Evolutionary conservation across 73 alveolate species (phyloP).

Genomic region (Diophrys appendiculata): DNA sequence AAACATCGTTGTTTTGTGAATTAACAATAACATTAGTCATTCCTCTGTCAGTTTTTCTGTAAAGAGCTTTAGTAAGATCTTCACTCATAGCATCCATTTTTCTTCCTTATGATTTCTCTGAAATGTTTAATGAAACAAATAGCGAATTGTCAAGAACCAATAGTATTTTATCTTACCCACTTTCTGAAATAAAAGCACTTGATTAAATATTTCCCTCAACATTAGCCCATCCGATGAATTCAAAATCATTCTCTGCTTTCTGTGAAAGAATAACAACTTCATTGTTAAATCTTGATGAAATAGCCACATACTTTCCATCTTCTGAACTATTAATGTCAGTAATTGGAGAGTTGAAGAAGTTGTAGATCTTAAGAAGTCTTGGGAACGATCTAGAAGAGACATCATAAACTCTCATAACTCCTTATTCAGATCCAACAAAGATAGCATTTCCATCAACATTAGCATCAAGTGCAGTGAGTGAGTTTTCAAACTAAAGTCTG

Average conservation of each 20-base stretch:
- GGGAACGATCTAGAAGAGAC: constrained; percentile 80
- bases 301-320: constrained; percentile 49
- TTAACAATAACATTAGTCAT: constrained; percentile 37
- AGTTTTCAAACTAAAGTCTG: constrained; percentile 60
- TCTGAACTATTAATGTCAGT: constrained; percentile 42
- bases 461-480: constrained; percentile 79
- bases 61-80: not conserved
- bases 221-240: constrained; percentile 53
- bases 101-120: not conserved
- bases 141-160: constrained; percentile 50
- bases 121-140: constrained; percentile 16
- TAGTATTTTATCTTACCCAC: constrained; percentile 37
- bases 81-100: constrained; percentile 39
- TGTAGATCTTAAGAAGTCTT: constrained; percentile 63
- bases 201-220: constrained; percentile 32
- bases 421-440: constrained; percentile 80
- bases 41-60: constrained; percentile 53
- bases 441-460: constrained; percentile 79
- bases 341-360: constrained; percentile 48
- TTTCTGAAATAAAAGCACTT: constrained; percentile 36
- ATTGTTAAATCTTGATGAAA: not conserved
- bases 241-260: constrained; percentile 43
- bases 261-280: constrained; percentile 37
- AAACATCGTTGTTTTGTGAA: constrained; percentile 46
- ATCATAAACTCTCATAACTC: constrained; percentile 83